Percentiles rank a stretch among this genome's conserved stretches.
phyloP scores from a whole-genome alignment of 306 rosid species.

The Vigna nakashimae region DNA sequence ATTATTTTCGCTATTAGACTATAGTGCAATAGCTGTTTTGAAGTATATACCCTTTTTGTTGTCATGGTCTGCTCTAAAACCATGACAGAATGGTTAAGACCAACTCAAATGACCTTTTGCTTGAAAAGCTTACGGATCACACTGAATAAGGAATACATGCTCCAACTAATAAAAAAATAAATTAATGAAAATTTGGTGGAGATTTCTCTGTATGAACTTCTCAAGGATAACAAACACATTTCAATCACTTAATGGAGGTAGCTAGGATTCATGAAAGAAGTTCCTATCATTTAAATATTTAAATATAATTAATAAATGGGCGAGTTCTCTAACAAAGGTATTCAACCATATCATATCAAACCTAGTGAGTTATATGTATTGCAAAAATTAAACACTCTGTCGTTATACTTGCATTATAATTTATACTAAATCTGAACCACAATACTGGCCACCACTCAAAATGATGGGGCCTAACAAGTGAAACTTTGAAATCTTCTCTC shows the following conservation, averaged over 20 bases:
- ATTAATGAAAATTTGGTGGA: not conserved
- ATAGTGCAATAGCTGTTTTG: slow-evolving; percentile 8
- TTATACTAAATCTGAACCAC: not conserved
- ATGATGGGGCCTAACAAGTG: not conserved
- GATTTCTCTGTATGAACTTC: not conserved
- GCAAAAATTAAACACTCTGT: not conserved
- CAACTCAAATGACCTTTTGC: no score
- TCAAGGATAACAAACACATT: not conserved
- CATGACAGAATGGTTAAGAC: not conserved
- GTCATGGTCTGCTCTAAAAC: not conserved
- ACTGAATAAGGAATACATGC: not conserved
- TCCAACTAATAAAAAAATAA: not conserved
- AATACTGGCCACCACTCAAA: not conserved
- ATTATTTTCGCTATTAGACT: slow-evolving; percentile 16
- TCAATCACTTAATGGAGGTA: not conserved
- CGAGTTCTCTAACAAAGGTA: not conserved
- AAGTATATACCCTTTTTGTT: slow-evolving; percentile 8
- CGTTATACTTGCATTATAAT: not conserved
- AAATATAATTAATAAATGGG: not conserved
- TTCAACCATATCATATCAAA: not conserved
- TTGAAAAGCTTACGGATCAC: not conserved
- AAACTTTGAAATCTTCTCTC: not conserved
- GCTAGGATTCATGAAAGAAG: not conserved
- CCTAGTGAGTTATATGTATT: not conserved
- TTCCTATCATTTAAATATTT: not conserved